Conservation (phyloP, 176 grass and related monocot genomes). For the Triticum timopheevii region DNA sequence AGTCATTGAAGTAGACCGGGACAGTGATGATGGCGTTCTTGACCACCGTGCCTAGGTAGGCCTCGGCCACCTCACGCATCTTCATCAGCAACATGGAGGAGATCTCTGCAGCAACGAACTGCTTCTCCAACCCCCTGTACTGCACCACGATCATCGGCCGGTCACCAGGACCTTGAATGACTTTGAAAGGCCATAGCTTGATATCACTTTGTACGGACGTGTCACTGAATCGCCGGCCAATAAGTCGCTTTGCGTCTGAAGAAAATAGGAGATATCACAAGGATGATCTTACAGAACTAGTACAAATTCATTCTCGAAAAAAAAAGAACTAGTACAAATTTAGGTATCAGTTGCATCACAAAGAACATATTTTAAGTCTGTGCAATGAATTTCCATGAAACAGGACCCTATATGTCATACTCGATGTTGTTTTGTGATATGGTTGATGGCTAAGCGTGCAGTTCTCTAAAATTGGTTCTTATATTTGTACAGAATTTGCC, state of each 20-base stretch:
- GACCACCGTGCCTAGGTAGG: not conserved
- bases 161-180: not conserved
- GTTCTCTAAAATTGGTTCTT: not conserved
- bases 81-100: constrained; percentile 16
- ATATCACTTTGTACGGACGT: constrained; percentile 8
- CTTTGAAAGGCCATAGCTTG: constrained; percentile 19
- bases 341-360: not conserved
- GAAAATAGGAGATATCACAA: not conserved
- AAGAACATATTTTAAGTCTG: not conserved
- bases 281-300: not conserved
- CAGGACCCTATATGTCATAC: not conserved
- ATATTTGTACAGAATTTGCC: not conserved
- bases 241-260: constrained; percentile 8
- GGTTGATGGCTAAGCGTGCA: not conserved
- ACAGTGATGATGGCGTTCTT: not conserved
- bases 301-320: not conserved
- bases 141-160: not conserved
- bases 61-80: not conserved
- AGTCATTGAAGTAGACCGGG: constrained; percentile 6
- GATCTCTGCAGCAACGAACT: not conserved
- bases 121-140: not conserved
- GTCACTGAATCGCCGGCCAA: not conserved
- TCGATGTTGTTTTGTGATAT: not conserved
- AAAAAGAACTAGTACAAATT: not conserved
- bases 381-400: not conserved